Evolutionary conservation across 2,329 filamentous ascomycete species (phyloP), one percentile per base, ranked within the genome.

Genomic region (Metarhizium guizhouense): DNA sequence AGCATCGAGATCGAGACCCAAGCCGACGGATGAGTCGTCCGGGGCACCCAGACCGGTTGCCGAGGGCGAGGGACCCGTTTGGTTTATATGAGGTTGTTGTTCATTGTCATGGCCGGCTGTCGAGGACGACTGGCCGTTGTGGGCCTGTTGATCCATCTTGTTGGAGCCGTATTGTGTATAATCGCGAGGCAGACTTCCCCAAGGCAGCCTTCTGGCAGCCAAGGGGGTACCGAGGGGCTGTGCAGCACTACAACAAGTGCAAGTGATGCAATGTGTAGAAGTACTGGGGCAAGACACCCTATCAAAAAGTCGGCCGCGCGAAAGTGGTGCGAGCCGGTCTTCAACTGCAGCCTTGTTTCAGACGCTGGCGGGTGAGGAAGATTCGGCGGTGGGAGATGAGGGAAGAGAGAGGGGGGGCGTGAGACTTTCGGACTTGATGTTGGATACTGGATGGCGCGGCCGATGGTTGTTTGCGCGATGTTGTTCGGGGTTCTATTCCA

Each of bases 61-160:
- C 67, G 83, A 82, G 64, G 83, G 81, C 64, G 84, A 86, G 70
- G 83, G 83, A 30, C 53, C 42, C 62, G 75, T 80, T 69, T 83
- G 82, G 70, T 80, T 87, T 85, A 87, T 86, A 84, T 83, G 78
- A 74, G 75, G 69, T 67, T 72, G 72, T 65, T 81, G 76, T 63
- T 78, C 78, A 65, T 80, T 77, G 60, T 77, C 54, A 14, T 57
- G 59, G 49, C 52, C 56, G 51, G 55, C 42, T 38, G 76, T 75
- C 65, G 84, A 85, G 62, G 79, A 81, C 63, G 84, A 86, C 67
- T 83, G 82, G 67, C 82, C 82, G 68, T 66, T 68, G 61, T 72
- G 71, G 64, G 63, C 64, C 60, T 72, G 70, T 61, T 73, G 72
- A 68, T 73, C 72, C 73, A 75, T 75, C 65, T 64, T 67, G 64